Evolutionary conservation across 2,329 filamentous ascomycete genomes (phyloP), one percentile per base, ranked within the genome.

Genomic region (Fusarium humuli): DNA sequence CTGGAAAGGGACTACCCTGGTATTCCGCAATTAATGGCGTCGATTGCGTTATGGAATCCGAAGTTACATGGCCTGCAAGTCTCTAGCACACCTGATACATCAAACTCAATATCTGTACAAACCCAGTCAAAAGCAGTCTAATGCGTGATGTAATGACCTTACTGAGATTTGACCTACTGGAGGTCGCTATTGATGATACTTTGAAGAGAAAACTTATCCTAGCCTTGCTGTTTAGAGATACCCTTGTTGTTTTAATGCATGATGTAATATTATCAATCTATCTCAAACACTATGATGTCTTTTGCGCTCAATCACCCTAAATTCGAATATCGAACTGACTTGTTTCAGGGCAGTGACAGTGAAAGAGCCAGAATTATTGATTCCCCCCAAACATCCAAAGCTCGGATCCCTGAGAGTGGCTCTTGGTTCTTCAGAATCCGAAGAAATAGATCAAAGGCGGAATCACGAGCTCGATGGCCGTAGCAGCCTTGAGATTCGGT

Each of bases 381-480:
- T 37, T n/a, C 4, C 6, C 18, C 34, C 18, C 3, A n/a, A n/a
- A 7, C 18, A 0, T 11, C 9, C 18, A 37, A 37, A 37, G 5
- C 34, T 7, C 6, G 2, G 0, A n/a, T n/a, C 0, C 18, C 3
- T 12, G 10, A 37, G 1, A 37, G 34, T n/a, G 5, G 2, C 18
- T 2, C 5, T 37, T n/a, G 10, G 10, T 11, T 37, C 34, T n/a
- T 37, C 10, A n/a, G 34, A 37, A 37, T 1, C 34, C 18, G 18
- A 37, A 37, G 34, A n/a, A n/a, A n/a, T 11, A 37, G 9, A 37
- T 37, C 18, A 37, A 7, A 37, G 16, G 34, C 34, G 34, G 34
- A n/a, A n/a, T n/a, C 5, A 37, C 18, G 1, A 37, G 34, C 10
- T 37, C 34, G n/a, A n/a, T 11, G 1, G 18, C 34, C 34, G 34